These are phyloP conservation scores for Annulohypoxylon maeteangense DNA, from an alignment of 495 filamentous ascomycete genomes.

Conservation along the genomic window DNA sequence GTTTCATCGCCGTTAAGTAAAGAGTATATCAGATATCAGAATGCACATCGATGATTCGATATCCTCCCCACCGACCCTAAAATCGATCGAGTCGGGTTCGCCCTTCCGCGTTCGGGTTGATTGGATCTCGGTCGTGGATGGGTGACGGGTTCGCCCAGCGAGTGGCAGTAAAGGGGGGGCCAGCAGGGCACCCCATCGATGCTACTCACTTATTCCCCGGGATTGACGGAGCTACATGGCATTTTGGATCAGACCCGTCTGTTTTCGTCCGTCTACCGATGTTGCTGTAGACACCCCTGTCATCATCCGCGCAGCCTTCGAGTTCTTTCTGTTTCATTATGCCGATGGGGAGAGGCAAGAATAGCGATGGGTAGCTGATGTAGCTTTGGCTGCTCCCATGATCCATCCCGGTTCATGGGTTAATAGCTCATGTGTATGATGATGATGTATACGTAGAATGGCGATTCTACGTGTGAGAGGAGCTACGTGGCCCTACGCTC, in stretches of 20 bases:
- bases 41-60: slow-evolving; percentile 40
- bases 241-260: slow-evolving; percentile 19
- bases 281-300: slow-evolving; percentile 18
- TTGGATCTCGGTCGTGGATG: slow-evolving; percentile 39
- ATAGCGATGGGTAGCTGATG: neutral
- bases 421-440: slow-evolving; percentile 40
- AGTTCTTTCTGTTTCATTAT: slow-evolving; percentile 26
- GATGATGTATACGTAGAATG: slow-evolving; percentile 15
- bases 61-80: slow-evolving; percentile 25
- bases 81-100: slow-evolving; percentile 23
- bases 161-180: slow-evolving; percentile 5
- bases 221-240: slow-evolving; percentile 24
- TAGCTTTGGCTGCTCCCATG: slow-evolving; percentile 18
- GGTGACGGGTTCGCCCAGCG: slow-evolving; percentile 21
- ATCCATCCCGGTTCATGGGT: slow-evolving; percentile 41
- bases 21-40: slow-evolving; percentile 40
- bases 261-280: slow-evolving; percentile 22
- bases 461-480: neutral
- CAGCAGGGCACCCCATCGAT: slow-evolving; percentile 28
- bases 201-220: slow-evolving; percentile 37
- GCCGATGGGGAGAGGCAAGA: slow-evolving; percentile 8
- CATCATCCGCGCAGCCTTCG: slow-evolving; percentile 24
- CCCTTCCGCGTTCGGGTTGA: slow-evolving; percentile 31
- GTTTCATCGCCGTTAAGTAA: slow-evolving; percentile 27
- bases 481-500: slow-evolving; percentile 17